A percentile compares a stretch with the other conserved stretches of the same genome.
These are phyloP conservation scores for Globisporangium carolinianum DNA, from an alignment of 352 stramenopile species.

Conservation along the genomic window DNA sequence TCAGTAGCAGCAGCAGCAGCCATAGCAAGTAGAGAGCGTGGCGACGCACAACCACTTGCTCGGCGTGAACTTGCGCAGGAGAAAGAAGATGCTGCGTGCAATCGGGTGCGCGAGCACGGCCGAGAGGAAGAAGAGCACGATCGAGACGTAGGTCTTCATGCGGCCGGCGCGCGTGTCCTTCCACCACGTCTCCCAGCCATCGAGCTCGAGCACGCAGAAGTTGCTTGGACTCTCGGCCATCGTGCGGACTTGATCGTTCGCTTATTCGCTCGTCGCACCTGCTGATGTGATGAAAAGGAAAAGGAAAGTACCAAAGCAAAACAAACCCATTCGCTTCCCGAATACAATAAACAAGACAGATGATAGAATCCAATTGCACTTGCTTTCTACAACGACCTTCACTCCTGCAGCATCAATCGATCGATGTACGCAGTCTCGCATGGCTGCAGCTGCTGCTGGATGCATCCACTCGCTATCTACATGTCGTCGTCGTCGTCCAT, in stretches of 20 bases:
- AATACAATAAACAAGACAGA: no score
- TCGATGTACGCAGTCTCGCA: no score
- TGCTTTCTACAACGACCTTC: no score
- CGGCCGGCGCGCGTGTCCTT: slow-evolving; percentile 33
- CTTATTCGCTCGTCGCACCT: neutral
- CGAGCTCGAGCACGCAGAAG: slow-evolving; percentile 42
- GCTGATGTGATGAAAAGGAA: neutral
- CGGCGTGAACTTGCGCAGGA: slow-evolving; percentile 42
- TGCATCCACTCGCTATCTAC: neutral
- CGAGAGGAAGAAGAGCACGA: slow-evolving; percentile 77
- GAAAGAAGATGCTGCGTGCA: slow-evolving; percentile 59
- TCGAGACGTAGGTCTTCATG: slow-evolving; percentile 55
- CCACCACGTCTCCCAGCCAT: slow-evolving; percentile 56
- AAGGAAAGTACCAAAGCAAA: neutral
- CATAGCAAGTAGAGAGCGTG: neutral
- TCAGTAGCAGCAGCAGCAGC: neutral
- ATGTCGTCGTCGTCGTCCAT: slow-evolving; percentile 27
- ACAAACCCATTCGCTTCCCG: no score
- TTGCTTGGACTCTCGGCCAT: slow-evolving; percentile 17
- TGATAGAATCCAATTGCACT: no score
- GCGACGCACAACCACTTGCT: slow-evolving; percentile 44
- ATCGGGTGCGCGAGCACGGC: slow-evolving; percentile 63
- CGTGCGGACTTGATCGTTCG: neutral
- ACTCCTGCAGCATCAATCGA: no score
- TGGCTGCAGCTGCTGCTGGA: neutral